Conservation (phyloP, 1,139 yeast genomes). For the Suhomyces maxii region DNA sequence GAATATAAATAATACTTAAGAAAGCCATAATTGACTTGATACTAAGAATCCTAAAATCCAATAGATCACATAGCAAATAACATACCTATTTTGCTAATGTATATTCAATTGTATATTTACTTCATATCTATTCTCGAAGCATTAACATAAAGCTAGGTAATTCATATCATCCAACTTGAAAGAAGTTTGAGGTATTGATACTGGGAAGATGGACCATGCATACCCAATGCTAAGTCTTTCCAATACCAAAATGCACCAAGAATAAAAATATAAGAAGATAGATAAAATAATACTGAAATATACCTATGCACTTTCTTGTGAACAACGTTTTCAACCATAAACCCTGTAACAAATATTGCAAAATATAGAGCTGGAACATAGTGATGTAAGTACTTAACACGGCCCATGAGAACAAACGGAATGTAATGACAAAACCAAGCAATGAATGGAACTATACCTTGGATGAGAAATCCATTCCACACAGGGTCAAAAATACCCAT, state of each 20-base stretch:
- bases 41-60: no score
- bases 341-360: slow-evolving; percentile 36
- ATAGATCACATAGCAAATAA: no score
- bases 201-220: slow-evolving; percentile 29
- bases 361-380: slow-evolving; percentile 39
- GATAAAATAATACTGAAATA: slow-evolving; percentile 17
- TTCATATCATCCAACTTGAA: slow-evolving; percentile 28
- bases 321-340: slow-evolving; percentile 31
- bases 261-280: slow-evolving; percentile 22
- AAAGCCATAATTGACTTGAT: no score
- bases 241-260: slow-evolving; percentile 31
- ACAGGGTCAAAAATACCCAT: slow-evolving; percentile 17
- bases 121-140: no score
- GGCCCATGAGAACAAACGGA: slow-evolving; percentile 36
- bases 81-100: no score
- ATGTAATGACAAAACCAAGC: slow-evolving; percentile 35
- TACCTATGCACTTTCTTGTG: slow-evolving; percentile 15
- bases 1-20: no score
- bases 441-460: slow-evolving; percentile 32
- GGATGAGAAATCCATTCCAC: slow-evolving; percentile 29
- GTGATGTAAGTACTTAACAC: slow-evolving; percentile 39
- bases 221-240: slow-evolving; percentile 34
- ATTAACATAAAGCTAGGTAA: no score
- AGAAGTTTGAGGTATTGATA: slow-evolving; percentile 29
- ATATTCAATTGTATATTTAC: no score